phyloP scores from a whole-genome alignment of 805 yeast species.

The Wickerhamomyces ciferrii region DNA sequence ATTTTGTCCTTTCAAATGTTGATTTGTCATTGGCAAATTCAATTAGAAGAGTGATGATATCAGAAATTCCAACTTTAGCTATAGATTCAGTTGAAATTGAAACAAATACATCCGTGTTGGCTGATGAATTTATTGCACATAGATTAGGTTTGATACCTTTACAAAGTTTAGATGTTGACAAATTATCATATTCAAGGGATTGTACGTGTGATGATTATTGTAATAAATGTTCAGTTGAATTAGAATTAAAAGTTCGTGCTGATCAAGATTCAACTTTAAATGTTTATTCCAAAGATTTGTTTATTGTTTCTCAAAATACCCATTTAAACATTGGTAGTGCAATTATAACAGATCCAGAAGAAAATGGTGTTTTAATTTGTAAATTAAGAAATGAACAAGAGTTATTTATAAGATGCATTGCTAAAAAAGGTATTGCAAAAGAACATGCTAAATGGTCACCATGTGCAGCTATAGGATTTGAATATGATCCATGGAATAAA shows the following conservation, averaged over 20 bases:
- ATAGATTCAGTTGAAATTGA: constrained; percentile 95
- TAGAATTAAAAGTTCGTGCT: constrained; percentile 83
- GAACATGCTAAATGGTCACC: constrained; percentile 99
- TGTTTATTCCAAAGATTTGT: constrained; percentile 81
- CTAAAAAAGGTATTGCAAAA: constrained; percentile 94
- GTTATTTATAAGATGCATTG: constrained; percentile 82
- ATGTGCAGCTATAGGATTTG: constrained; percentile 91
- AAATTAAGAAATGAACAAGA: constrained; percentile 92
- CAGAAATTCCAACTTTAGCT: constrained; percentile 96
- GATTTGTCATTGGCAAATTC: constrained; percentile 92
- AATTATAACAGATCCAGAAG: constrained; percentile 68
- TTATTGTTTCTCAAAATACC: constrained; percentile 33
- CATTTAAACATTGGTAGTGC: constrained; percentile 68
- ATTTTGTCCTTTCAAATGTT: constrained; percentile 80
- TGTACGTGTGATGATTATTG: constrained; percentile 98
- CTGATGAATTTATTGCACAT: constrained; percentile 95
- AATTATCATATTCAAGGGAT: constrained; percentile 83
- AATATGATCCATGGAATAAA: constrained; percentile 99
- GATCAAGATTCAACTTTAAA: constrained; percentile 84
- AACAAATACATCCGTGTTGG: constrained; percentile 87
- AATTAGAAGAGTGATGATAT: constrained; percentile 82
- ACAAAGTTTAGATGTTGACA: constrained; percentile 77
- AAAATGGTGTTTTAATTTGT: constrained; percentile 85
- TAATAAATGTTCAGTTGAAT: constrained; percentile 87
- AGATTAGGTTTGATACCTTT: constrained; percentile 90